phyloP scores from a whole-genome alignment of 2,329 filamentous ascomycete genomes.

The Metarhizium album region DNA sequence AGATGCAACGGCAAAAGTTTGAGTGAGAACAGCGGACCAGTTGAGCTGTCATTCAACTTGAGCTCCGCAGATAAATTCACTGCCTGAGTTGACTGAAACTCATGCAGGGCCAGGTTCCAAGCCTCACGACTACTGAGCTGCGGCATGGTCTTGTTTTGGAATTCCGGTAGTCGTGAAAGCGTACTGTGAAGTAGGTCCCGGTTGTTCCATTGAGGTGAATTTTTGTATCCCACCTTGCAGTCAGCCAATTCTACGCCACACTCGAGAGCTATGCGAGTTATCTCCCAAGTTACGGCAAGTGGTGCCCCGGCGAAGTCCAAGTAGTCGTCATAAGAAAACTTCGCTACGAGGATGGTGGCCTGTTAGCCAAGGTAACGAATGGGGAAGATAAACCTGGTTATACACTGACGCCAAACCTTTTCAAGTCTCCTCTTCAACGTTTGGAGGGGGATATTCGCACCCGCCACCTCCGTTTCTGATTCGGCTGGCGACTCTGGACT shows the following conservation, averaged over 20 bases:
- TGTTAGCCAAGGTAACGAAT: neutral
- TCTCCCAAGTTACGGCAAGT: conserved; percentile 41
- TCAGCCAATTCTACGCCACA: conserved; percentile 31
- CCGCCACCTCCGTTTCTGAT: neutral
- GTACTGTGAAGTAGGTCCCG: conserved; percentile 34
- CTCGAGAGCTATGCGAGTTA: conserved; percentile 35
- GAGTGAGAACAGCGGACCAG: conserved; percentile 33
- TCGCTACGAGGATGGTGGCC: conserved; percentile 16
- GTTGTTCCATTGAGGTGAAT: conserved; percentile 27
- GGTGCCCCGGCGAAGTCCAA: conserved; percentile 34
- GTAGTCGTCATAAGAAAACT: conserved; percentile 26
- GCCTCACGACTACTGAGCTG: conserved; percentile 30
- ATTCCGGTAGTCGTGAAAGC: conserved; percentile 27
- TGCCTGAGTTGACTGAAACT: conserved; percentile 24
- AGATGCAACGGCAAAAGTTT: conserved; percentile 37
- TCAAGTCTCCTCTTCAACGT: conserved; percentile 18
- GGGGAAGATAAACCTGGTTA: neutral
- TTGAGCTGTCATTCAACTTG: conserved; percentile 21
- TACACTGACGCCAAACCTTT: conserved; percentile 29
- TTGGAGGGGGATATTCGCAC: neutral
- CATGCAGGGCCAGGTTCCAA: conserved; percentile 34
- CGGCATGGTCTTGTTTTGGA: conserved; percentile 36
- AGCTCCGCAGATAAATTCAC: conserved; percentile 35
- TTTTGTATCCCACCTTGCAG: conserved; percentile 24
- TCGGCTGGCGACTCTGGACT: conserved; percentile 9